phyloP scores from a whole-genome alignment of 2,329 filamentous ascomycete species.

The Triangularia setosa region DNA sequence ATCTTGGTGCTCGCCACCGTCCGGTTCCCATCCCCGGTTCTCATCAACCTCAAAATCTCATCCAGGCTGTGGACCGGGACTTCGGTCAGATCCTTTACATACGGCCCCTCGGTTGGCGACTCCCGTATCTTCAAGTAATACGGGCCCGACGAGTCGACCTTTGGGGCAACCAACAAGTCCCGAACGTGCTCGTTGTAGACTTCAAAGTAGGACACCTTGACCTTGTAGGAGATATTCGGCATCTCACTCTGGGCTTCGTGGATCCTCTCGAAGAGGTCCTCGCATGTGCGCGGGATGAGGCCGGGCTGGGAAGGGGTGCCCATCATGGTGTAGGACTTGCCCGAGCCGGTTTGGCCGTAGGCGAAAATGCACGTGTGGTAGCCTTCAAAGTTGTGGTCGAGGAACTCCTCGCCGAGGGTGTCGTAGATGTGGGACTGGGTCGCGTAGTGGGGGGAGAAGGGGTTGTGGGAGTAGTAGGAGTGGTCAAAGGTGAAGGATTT shows the following conservation, averaged over 20 bases:
- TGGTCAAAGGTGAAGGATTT: conserved; percentile 95
- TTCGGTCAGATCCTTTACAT: conserved; percentile 94
- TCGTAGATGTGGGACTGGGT: conserved; percentile 93
- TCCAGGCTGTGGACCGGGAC: conserved; percentile 81
- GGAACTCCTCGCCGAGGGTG: conserved; percentile 88
- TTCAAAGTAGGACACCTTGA: conserved; percentile 97
- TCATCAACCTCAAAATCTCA: conserved; percentile 90
- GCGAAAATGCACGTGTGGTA: conserved; percentile 99
- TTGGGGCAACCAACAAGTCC: conserved; percentile 71
- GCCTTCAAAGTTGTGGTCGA: conserved; percentile 98
- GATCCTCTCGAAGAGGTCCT: conserved; percentile 93
- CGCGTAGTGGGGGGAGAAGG: conserved; percentile 77
- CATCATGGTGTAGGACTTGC: conserved; percentile 99
- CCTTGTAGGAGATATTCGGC: conserved; percentile 92
- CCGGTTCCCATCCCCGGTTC: conserved; percentile 78
- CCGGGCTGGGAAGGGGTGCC: conserved; percentile 80
- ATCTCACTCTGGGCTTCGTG: conserved; percentile 71
- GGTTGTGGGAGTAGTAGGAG: conserved; percentile 94
- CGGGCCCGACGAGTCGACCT: conserved; percentile 49
- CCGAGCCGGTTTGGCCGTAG: conserved; percentile 95
- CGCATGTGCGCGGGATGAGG: conserved; percentile 89
- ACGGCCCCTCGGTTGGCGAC: conserved; percentile 89
- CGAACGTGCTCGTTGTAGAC: conserved; percentile 99
- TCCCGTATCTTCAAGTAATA: conserved; percentile 97
- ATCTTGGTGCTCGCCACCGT: conserved; percentile 95